Evolutionary conservation across 345 rosid species (phyloP).

Genomic region (Sapria himalayana): DNA sequence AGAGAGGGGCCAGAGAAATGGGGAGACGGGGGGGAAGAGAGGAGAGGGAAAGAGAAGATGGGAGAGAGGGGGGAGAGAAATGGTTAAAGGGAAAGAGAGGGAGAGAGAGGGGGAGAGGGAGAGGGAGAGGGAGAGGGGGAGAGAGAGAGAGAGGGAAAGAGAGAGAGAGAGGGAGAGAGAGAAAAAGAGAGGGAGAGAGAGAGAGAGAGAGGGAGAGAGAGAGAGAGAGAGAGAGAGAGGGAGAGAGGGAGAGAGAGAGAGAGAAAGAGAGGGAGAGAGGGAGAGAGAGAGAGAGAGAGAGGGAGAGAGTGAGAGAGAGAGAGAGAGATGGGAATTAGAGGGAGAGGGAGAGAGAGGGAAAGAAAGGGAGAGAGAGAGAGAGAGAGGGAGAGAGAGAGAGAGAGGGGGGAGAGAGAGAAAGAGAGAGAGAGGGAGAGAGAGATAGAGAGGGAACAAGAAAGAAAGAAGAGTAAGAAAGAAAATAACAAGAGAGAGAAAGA

Average conservation of each 20-base stretch:
- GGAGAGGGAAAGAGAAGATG: no score
- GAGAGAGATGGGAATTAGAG: no score
- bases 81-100: no score
- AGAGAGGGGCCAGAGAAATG: no score
- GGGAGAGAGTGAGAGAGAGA: no score
- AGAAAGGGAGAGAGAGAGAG: not conserved
- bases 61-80: no score
- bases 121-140: not conserved
- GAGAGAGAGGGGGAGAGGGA: not conserved
- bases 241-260: not conserved
- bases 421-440: not conserved
- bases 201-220: not conserved
- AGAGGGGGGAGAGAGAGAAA: not conserved
- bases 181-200: not conserved
- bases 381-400: not conserved
- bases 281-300: slow-evolving; percentile 1
- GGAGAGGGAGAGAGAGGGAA: no score
- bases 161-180: not conserved
- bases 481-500: no score
- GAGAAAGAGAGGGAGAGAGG: not conserved
- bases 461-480: no score
- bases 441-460: no score
- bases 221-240: not conserved
- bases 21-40: no score
- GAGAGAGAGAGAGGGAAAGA: not conserved